phyloP scores from a whole-genome alignment of 768 basidiomycete genomes.

The Tephrocybe sp. region DNA sequence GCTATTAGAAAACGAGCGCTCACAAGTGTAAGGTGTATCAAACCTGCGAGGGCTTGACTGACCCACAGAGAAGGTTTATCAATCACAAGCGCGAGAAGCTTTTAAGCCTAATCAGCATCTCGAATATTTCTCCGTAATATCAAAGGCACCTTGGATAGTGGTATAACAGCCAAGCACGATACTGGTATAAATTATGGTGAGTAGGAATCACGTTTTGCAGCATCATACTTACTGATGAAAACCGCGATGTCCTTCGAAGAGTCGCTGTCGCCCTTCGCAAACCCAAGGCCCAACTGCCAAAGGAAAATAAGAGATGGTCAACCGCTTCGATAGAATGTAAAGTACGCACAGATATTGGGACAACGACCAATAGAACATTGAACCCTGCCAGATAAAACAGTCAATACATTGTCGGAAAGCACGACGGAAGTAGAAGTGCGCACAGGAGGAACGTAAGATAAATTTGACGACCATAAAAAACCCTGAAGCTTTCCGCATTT shows the following conservation, averaged over 20 bases:
- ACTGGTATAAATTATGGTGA: slow-evolving; percentile 38
- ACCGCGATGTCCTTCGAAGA: slow-evolving; percentile 52
- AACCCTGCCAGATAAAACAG: slow-evolving; percentile 45
- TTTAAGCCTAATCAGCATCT: background rate
- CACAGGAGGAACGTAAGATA: too few species aligned
- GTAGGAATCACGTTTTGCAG: background rate
- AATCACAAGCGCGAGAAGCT: slow-evolving; percentile 82
- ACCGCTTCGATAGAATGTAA: background rate
- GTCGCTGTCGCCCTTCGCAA: slow-evolving; percentile 37
- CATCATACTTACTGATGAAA: slow-evolving; percentile 61
- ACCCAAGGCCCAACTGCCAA: slow-evolving; percentile 70
- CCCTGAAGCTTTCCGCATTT: slow-evolving; percentile 43
- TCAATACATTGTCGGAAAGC: slow-evolving; percentile 27
- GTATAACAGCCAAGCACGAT: slow-evolving; percentile 80
- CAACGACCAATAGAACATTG: slow-evolving; percentile 68
- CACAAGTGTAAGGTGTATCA: slow-evolving; percentile 83
- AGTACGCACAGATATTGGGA: slow-evolving; percentile 60
- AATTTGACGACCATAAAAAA: slow-evolving; percentile 45
- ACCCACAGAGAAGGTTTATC: slow-evolving; percentile 82
- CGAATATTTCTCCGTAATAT: background rate
- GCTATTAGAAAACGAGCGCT: slow-evolving; percentile 16
- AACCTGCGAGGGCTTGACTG: slow-evolving; percentile 79
- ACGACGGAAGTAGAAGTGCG: slow-evolving; percentile 49
- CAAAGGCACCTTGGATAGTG: slow-evolving; percentile 65
- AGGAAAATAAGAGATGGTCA: slow-evolving; percentile 1